Conservation (phyloP, 2,329 filamentous ascomycete species). For the Ceratocystis destructans region DNA sequence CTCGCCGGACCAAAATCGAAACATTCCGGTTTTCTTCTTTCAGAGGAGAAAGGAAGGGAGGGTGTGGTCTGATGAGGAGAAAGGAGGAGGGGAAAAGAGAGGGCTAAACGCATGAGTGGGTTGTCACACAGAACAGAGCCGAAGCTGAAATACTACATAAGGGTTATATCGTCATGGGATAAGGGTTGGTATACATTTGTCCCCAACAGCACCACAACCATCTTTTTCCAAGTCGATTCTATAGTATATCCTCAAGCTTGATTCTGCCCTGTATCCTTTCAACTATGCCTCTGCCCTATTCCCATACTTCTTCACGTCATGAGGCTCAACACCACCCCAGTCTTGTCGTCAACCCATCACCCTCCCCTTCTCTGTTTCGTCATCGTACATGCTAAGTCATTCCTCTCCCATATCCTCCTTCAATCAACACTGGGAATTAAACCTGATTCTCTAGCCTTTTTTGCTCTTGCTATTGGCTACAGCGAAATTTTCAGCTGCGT, state of each 20-base stretch:
- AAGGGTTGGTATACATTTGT: not conserved
- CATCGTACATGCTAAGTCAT: not conserved
- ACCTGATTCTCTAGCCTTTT: not conserved
- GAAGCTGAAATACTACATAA: not conserved
- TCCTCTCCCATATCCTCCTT: not conserved
- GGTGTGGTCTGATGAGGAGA: not conserved
- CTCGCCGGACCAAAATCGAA: too few relatives aligned
- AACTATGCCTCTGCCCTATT: not conserved
- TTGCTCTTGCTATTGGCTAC: not conserved
- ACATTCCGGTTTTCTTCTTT: not conserved
- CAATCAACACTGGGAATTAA: not conserved
- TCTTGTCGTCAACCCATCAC: not conserved
- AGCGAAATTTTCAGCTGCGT: too few relatives aligned
- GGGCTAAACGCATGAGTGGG: not conserved
- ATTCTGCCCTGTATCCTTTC: too few relatives aligned
- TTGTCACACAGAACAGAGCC: not conserved
- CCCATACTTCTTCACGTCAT: not conserved
- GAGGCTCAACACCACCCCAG: not conserved
- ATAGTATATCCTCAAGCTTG: too few relatives aligned
- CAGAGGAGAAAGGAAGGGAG: not conserved
- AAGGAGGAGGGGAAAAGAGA: not conserved
- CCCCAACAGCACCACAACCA: not conserved
- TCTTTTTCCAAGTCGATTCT: not conserved
- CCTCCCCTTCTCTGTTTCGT: not conserved
- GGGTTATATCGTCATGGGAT: not conserved